Conservation (phyloP, 2,329 filamentous ascomycete genomes). For the Colletotrichum ledebouriae region DNA sequence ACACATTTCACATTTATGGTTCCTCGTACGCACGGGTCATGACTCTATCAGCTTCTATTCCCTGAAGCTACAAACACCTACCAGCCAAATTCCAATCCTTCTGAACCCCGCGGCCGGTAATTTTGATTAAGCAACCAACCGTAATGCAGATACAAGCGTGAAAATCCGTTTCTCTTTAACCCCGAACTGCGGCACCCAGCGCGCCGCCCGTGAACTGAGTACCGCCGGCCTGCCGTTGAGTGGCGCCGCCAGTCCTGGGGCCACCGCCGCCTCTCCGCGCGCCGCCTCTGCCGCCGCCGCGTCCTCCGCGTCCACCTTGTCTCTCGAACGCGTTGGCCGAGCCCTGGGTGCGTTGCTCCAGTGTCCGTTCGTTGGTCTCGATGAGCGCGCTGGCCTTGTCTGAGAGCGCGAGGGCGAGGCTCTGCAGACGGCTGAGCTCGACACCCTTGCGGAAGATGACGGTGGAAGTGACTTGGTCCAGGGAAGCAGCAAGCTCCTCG, state of each 20-base stretch:
- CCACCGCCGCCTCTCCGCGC: slow-evolving; percentile 73
- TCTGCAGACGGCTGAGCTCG: slow-evolving; percentile 95
- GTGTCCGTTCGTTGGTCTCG: slow-evolving; percentile 95
- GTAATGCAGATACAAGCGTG: slow-evolving; percentile 44
- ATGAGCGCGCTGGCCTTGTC: slow-evolving; percentile 98
- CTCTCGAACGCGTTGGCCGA: slow-evolving; percentile 96
- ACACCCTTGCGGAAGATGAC: slow-evolving; percentile 99
- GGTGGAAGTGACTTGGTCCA: slow-evolving; percentile 97
- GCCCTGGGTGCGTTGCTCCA: slow-evolving; percentile 97
- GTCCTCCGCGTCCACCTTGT: slow-evolving; percentile 82
- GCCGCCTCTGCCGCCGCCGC: slow-evolving; percentile 75
- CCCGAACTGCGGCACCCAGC: slow-evolving; percentile 76
- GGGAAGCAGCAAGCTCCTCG: slow-evolving; percentile 94
- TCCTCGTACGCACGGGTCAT: slow-evolving; percentile 3
- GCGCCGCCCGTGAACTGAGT: slow-evolving; percentile 87
- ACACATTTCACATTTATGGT: background rate
- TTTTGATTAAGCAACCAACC: slow-evolving; percentile 44
- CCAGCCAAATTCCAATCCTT: slow-evolving; percentile 38
- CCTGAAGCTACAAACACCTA: slow-evolving; percentile 44
- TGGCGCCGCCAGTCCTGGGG: slow-evolving; percentile 68
- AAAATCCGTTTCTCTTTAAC: slow-evolving; percentile 55
- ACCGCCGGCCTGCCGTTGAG: slow-evolving; percentile 77
- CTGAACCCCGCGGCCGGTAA: slow-evolving; percentile 43
- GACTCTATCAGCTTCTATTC: slow-evolving; percentile 44
- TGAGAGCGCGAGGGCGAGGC: slow-evolving; percentile 90